A percentile compares a stretch with the other conserved stretches of the same genome.
phyloP scores from a whole-genome alignment of 75 land plant species.

The Selaginella tamariscina region DNA sequence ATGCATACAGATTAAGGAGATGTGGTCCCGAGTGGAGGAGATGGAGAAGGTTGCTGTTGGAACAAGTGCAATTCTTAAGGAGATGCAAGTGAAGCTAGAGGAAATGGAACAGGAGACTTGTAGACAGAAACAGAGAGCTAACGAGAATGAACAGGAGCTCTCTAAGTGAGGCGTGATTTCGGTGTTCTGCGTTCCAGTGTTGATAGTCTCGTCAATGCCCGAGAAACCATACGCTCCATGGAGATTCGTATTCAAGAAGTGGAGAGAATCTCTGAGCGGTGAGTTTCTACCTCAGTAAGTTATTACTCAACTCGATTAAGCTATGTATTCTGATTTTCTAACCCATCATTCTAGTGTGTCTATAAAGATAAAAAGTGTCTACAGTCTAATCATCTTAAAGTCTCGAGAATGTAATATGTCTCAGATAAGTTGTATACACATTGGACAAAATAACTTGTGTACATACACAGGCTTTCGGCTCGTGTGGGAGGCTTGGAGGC shows the following conservation, averaged over 20 bases:
- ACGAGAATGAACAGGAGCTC: neutral
- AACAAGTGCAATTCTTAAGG: neutral
- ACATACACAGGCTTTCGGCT: conserved; percentile 53
- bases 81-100: neutral
- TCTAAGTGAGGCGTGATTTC: neutral
- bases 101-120: neutral
- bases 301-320: no score
- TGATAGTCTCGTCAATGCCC: neutral
- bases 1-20: neutral
- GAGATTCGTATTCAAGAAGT: conserved; percentile 65
- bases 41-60: neutral
- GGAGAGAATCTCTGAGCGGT: conserved; percentile 78
- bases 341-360: no score
- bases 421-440: no score
- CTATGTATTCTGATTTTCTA: no score
- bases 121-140: neutral
- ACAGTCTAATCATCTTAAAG: no score
- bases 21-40: neutral
- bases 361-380: no score
- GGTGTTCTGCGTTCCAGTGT: neutral
- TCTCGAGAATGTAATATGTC: no score
- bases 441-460: no score
- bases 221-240: neutral
- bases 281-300: no score
- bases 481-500: conserved; percentile 52